phyloP scores from a whole-genome alignment of 768 basidiomycete genomes.

The Suillus discolor region DNA sequence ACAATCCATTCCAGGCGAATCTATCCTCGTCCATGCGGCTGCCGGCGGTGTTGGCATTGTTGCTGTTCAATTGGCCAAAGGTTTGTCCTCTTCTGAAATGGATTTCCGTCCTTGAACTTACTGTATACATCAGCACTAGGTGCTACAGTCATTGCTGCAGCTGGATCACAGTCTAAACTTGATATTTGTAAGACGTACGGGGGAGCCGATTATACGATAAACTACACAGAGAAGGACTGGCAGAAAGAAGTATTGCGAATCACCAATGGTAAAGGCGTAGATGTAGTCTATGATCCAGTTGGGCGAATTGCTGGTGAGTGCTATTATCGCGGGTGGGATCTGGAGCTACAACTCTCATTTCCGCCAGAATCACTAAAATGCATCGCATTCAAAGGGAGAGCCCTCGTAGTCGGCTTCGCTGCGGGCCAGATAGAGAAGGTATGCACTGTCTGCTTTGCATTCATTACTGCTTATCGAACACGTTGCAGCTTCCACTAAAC shows the following conservation, averaged over 20 bases:
- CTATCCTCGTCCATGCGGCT: slow-evolving; percentile 92
- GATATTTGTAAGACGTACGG: slow-evolving; percentile 74
- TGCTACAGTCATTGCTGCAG: slow-evolving; percentile 94
- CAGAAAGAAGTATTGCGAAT: slow-evolving; percentile 86
- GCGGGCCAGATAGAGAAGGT: slow-evolving; percentile 28
- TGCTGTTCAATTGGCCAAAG: slow-evolving; percentile 92
- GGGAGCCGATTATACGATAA: slow-evolving; percentile 80
- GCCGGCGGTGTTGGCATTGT: slow-evolving; percentile 94
- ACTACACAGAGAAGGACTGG: slow-evolving; percentile 83
- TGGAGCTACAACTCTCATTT: neutral
- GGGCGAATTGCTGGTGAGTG: slow-evolving; percentile 67
- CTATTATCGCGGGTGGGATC: neutral
- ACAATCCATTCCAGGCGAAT: slow-evolving; percentile 61
- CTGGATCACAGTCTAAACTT: slow-evolving; percentile 77
- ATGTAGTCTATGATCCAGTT: slow-evolving; percentile 87
- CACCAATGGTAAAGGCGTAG: slow-evolving; percentile 83
- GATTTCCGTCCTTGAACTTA: slow-evolving; percentile 1
- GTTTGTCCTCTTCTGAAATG: slow-evolving; percentile 38
- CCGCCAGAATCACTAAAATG: slow-evolving; percentile 81
- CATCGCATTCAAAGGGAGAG: slow-evolving; percentile 92
- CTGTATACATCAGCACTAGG: slow-evolving; percentile 62
- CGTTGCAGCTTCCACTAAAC: slow-evolving; percentile 75
- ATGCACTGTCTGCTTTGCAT: neutral
- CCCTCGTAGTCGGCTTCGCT: slow-evolving; percentile 82
- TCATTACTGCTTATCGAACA: neutral